Percentiles rank a stretch among this genome's conserved stretches.
Evolutionary conservation across 208 protist species (phyloP).

Genomic region (Naegleria lovaniensis): DNA sequence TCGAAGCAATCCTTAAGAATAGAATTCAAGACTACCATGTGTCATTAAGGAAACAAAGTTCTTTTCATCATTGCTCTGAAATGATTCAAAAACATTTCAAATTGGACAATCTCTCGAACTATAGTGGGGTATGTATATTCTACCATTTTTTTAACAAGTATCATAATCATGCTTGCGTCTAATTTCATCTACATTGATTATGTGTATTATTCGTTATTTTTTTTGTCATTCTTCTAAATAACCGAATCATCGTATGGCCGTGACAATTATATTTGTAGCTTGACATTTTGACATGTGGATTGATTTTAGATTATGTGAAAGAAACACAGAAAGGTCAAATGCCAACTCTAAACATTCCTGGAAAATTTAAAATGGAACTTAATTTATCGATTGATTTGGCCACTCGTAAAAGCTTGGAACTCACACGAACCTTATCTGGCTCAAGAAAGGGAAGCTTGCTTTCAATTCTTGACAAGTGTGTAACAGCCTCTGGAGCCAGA

Average conservation of each 20-base stretch:
- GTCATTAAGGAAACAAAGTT: neutral
- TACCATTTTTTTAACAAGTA: too few relatives aligned
- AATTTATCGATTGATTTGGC: slow-evolving; percentile 21
- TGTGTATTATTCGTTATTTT: too few relatives aligned
- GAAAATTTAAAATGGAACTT: neutral
- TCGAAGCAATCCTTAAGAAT: neutral
- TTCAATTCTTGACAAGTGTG: slow-evolving; percentile 37
- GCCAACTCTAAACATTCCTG: neutral
- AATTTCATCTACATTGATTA: too few relatives aligned
- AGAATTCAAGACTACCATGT: neutral
- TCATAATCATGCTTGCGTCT: slow-evolving; percentile 2
- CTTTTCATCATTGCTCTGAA: neutral
- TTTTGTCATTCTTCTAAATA: too few relatives aligned
- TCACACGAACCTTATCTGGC: slow-evolving; percentile 23
- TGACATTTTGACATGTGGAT: slow-evolving; percentile 20
- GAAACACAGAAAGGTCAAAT: slow-evolving; percentile 38
- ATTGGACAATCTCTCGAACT: neutral
- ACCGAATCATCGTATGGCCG: too few relatives aligned
- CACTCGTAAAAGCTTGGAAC: slow-evolving; percentile 34
- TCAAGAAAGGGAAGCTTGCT: slow-evolving; percentile 34
- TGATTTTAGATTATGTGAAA: slow-evolving; percentile 30
- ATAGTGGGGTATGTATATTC: neutral
- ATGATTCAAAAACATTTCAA: neutral
- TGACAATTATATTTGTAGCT: neutral
- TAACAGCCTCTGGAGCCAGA: slow-evolving; percentile 36